Percentiles rank a stretch among this genome's conserved stretches.
These are phyloP conservation scores for Limnomonas spitsbergensis DNA, from an alignment of 139 green algal species.

Conservation along the genomic window DNA sequence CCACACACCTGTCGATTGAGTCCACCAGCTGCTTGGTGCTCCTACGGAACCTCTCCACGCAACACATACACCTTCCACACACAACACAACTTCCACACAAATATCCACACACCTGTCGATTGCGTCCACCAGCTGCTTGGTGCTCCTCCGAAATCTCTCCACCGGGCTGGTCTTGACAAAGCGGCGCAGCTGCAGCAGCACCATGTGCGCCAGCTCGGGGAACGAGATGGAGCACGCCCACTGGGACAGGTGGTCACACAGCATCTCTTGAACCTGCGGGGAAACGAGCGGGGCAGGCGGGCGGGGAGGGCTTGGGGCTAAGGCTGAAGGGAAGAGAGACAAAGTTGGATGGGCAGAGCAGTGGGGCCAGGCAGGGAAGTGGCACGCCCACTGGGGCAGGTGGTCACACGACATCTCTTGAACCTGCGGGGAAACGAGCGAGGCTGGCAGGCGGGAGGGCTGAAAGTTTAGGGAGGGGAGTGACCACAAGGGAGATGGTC, in stretches of 20 bases:
- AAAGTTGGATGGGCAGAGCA: no score
- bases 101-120: conserved; percentile 37
- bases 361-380: no score
- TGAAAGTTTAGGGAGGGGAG: no score
- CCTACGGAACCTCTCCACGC: conserved; percentile 75
- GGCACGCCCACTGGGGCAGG: conserved; percentile 79
- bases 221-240: conserved; percentile 79
- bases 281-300: background rate
- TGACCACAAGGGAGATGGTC: no score
- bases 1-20: conserved; percentile 45
- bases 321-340: no score
- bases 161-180: conserved; percentile 75
- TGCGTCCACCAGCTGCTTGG: conserved; percentile 55
- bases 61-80: no score
- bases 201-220: conserved; percentile 82
- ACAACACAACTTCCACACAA: no score
- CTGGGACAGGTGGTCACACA: conserved; percentile 75
- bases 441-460: no score
- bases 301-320: background rate
- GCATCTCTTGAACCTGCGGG: conserved; percentile 69
- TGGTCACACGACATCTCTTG: conserved; percentile 79
- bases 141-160: conserved; percentile 67
- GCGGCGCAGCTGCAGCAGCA: conserved; percentile 59
- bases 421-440: no score
- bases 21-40: conserved; percentile 53